Evolutionary conservation across 345 rosid species (phyloP).

Genomic region (Murraya paniculata): DNA sequence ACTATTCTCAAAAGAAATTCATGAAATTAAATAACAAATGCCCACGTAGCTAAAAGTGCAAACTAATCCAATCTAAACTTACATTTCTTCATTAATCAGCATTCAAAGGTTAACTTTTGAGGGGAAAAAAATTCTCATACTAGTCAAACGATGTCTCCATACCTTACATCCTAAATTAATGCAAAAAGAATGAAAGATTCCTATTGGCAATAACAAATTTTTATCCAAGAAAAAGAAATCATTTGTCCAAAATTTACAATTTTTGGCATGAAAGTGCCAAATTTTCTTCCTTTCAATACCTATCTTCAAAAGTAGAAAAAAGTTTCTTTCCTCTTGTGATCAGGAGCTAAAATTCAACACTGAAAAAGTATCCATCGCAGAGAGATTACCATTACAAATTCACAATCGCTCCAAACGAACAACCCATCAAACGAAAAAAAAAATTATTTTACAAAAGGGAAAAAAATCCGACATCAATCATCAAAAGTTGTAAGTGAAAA

Average conservation of each 20-base stretch:
- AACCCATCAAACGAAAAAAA: neutral
- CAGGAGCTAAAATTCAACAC: slow-evolving; percentile 6
- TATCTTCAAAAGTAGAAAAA: slow-evolving; percentile 12
- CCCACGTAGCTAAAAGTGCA: slow-evolving; percentile 7
- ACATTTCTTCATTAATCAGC: slow-evolving; percentile 6
- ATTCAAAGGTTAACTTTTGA: neutral
- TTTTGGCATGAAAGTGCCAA: slow-evolving; percentile 14
- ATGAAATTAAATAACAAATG: neutral
- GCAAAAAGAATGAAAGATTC: slow-evolving; percentile 1
- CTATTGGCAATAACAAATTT: neutral
- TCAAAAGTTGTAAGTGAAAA: neutral
- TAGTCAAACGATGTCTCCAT: slow-evolving; percentile 6
- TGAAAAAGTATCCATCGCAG: slow-evolving; percentile 9
- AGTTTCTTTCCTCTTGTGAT: slow-evolving; percentile 12
- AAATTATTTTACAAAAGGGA: neutral
- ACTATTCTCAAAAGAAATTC: neutral
- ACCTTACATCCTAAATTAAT: neutral
- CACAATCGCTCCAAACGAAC: neutral
- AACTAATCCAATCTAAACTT: slow-evolving; percentile 8
- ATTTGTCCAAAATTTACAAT: slow-evolving; percentile 2
- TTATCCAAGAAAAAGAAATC: neutral
- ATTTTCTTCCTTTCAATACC: neutral
- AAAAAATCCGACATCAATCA: neutral
- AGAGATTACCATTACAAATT: neutral
- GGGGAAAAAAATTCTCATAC: neutral